Evolutionary conservation across 164 flowering plant genomes (phyloP).

Genomic region (Akebia trifoliata): DNA sequence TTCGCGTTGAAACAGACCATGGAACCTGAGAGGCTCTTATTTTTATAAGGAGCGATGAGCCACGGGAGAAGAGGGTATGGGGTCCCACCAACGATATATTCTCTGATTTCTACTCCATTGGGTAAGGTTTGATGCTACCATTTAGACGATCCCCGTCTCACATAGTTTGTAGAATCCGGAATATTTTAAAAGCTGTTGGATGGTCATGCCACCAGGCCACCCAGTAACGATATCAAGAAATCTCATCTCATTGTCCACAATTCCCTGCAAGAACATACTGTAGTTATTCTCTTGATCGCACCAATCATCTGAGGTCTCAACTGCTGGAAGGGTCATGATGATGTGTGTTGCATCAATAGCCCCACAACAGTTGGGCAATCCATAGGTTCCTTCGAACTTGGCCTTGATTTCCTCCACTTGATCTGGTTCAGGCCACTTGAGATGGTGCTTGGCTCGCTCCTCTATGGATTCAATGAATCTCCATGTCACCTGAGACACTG

Average conservation of each 20-base stretch:
- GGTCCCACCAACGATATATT: constrained; percentile 64
- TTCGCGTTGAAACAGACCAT: constrained; percentile 35
- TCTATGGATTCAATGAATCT: constrained; percentile 90
- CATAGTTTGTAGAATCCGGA: constrained; percentile 71
- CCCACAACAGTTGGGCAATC: constrained; percentile 84
- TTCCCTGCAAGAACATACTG: constrained; percentile 90
- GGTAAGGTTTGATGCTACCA: constrained; percentile 31
- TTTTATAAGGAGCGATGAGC: constrained; percentile 71
- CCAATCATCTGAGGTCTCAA: constrained; percentile 96
- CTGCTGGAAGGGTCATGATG: constrained; percentile 91
- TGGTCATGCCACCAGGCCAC: constrained; percentile 62
- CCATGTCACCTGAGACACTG: constrained; percentile 98
- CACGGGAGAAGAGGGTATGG: constrained; percentile 83
- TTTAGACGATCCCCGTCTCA: constrained; percentile 55
- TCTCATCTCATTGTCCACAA: constrained; percentile 74
- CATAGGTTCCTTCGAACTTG: constrained; percentile 47
- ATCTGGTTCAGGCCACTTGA: constrained; percentile 68
- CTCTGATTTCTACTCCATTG: constrained; percentile 50
- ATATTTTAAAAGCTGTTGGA: constrained; percentile 50
- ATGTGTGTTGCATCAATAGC: constrained; percentile 87
- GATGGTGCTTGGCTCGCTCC: constrained; percentile 88
- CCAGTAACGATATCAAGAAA: constrained; percentile 91
- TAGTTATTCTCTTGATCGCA: constrained; percentile 74
- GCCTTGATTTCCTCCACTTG: constrained; percentile 58
- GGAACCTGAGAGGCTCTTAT: constrained; percentile 22